Evolutionary conservation across 768 basidiomycete genomes (phyloP).

Genomic region (Naganishia vishniacii): DNA sequence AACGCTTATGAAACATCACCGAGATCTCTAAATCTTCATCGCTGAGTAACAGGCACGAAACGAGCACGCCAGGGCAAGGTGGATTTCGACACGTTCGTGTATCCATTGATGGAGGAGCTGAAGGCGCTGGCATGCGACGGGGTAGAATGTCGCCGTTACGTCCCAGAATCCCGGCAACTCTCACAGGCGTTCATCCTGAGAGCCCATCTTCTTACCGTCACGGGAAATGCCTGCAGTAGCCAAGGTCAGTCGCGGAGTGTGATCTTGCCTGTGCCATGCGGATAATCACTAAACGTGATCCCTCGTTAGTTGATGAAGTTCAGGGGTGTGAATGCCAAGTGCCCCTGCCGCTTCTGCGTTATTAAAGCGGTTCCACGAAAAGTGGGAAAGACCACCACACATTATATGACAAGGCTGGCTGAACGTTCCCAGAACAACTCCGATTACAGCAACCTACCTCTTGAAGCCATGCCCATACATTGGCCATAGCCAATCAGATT

Average conservation of each 20-base stretch:
- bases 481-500: not conserved
- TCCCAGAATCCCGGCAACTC: not conserved
- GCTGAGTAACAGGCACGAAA: not conserved
- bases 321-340: not conserved
- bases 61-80: not conserved
- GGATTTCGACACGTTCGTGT: not conserved
- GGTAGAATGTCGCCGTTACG: constrained; percentile 3
- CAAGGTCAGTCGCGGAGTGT: not conserved
- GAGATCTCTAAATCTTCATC: not conserved
- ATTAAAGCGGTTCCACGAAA: not conserved
- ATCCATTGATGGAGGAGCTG: not conserved
- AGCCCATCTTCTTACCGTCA: constrained; percentile 3
- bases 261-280: no score
- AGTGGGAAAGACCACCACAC: not conserved
- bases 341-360: not conserved
- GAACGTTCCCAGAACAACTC: no score
- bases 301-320: not conserved
- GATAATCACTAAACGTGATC: not conserved
- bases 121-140: not conserved
- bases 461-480: not conserved
- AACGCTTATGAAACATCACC: no score
- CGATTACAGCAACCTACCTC: not conserved
- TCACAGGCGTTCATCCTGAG: not conserved
- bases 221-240: constrained; percentile 2
- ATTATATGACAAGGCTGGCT: not conserved